These are phyloP conservation scores for Pseudopithomyces chartarum DNA, from an alignment of 2,329 filamentous ascomycete genomes.

Conservation along the genomic window DNA sequence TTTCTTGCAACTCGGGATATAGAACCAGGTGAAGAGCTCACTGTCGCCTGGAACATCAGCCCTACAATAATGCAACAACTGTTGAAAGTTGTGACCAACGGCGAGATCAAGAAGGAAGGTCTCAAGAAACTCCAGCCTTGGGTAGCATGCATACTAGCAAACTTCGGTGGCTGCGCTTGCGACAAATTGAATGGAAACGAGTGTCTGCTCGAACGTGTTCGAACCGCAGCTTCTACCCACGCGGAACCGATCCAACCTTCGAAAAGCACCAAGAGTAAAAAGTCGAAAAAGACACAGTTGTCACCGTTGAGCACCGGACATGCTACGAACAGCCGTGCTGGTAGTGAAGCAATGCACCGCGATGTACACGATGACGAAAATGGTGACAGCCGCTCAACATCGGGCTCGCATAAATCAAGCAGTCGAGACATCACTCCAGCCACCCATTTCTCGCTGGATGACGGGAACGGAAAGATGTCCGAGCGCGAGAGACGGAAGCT, in stretches of 20 bases:
- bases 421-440: constrained; percentile 68
- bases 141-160: constrained; percentile 72
- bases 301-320: constrained; percentile 61
- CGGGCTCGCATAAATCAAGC: constrained; percentile 60
- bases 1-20: constrained; percentile 83
- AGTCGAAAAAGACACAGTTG: constrained; percentile 54
- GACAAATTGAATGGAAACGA: constrained; percentile 49
- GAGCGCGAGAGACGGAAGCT: constrained; percentile 67
- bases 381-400: constrained; percentile 61
- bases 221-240: constrained; percentile 32
- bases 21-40: constrained; percentile 72
- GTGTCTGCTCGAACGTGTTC: constrained; percentile 44
- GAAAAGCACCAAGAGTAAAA: constrained; percentile 54
- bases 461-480: constrained; percentile 58
- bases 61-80: constrained; percentile 58
- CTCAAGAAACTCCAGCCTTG: constrained; percentile 67
- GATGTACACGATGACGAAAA: constrained; percentile 60
- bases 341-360: constrained; percentile 60
- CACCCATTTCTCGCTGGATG: constrained; percentile 55
- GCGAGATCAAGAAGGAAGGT: constrained; percentile 61
- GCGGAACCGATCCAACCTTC: constrained; percentile 27
- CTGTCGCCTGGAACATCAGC: constrained; percentile 63
- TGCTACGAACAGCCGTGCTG: constrained; percentile 62
- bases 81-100: constrained; percentile 66
- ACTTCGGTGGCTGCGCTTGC: constrained; percentile 81